Evolutionary conservation across 257 asterid genomes (phyloP).

Genomic region (Knoxia roxburghii): DNA sequence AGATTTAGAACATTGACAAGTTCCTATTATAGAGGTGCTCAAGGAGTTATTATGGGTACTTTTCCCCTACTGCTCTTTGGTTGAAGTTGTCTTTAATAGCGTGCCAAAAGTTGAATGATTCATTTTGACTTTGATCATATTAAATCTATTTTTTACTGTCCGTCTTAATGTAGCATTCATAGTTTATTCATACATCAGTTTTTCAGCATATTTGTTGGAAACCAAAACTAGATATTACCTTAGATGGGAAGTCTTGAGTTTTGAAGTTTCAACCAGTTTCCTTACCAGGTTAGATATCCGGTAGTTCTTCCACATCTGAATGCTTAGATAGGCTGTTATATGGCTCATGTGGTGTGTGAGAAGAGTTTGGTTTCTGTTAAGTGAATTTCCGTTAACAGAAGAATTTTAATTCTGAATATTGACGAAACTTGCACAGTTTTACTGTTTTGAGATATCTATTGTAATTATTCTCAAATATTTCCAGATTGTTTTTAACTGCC

Average conservation of each 20-base stretch:
- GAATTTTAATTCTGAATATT: too few relatives aligned
- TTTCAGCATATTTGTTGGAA: neutral
- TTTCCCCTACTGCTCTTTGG: neutral
- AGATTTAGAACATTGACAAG: slow-evolving; percentile 69
- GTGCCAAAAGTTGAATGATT: neutral
- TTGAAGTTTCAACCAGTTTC: neutral
- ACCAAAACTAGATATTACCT: too few relatives aligned
- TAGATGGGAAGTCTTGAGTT: neutral
- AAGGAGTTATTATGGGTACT: slow-evolving; percentile 65
- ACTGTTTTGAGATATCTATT: neutral
- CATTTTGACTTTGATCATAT: neutral
- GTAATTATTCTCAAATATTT: neutral
- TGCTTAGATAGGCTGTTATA: neutral
- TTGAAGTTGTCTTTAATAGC: neutral
- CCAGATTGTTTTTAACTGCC: neutral
- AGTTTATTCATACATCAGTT: neutral
- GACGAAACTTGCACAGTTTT: too few relatives aligned
- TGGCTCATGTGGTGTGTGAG: too few relatives aligned
- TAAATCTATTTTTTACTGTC: neutral
- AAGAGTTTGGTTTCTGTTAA: too few relatives aligned
- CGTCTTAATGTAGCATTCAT: neutral
- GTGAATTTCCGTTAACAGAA: too few relatives aligned
- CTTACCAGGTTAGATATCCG: neutral
- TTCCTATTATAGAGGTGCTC: slow-evolving; percentile 74
- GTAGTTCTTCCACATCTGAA: neutral